Base-by-base conservation (phyloP, 371 early-diverging fungal species). In the Phascolomyces articulosus region DNA sequence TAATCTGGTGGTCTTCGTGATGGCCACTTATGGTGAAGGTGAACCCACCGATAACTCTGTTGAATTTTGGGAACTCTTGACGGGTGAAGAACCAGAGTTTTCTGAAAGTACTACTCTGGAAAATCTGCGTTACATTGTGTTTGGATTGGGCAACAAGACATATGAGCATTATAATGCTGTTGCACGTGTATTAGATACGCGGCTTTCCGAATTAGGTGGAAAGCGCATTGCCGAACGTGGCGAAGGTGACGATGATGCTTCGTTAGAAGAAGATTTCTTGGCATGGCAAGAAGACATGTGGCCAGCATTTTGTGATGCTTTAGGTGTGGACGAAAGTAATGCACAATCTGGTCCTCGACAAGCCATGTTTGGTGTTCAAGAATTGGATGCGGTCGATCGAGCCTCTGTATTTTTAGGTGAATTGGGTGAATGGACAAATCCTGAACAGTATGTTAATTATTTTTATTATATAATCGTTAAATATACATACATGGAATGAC, bases 61-160 rank as follows among this genome's bases (percentile, higher is more conserved):
- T n/a, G 94, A 93, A 3, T 95, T 95, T 67, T 93, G 92, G 87
- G 91, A 93, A 23, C 64, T 92, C 31, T 78, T 91, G 71, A 85
- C 80, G 24, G 89, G 91, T 18, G 88, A 90, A 27, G 64, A 78
- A 10, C 88, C 90, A 48, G 88, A 87, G 56, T 92, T 92, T 67
- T 90, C 88, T 16, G 82, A 80, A 8, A 27, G 18, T 16, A 53
- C 28, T 38, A 88, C 91, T 13, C 79, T 95, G 48, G 47, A 68
- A 3, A 86, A 85, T 57, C 65, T 97, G 41, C 75, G 80, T 38
- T 97, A 89, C 70, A 80, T 94, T 26, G 71, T 93, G 47, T 98
- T 98, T 87, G 97, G 95, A 11, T 87, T 98, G 41, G 99, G 99
- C 47, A 98, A 97, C 84, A 94, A 89, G 77, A 97, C 99, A 1